A percentile compares a stretch with the other conserved stretches of the same genome.
Evolutionary conservation across 352 stramenopile genomes (phyloP).

Genomic region (Phytopythium montanum): DNA sequence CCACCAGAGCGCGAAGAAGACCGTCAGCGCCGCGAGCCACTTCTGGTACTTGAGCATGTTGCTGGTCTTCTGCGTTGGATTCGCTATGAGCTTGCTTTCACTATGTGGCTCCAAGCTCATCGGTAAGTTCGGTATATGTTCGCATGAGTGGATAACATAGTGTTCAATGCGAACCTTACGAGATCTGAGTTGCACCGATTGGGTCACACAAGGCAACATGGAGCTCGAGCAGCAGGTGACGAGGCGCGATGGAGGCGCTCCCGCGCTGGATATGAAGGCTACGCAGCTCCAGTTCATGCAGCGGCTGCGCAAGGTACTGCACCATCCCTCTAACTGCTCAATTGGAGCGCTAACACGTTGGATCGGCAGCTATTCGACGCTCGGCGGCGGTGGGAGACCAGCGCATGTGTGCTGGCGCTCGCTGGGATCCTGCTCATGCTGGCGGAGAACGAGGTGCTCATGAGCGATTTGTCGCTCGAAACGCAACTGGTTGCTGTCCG

Average conservation of each 20-base stretch:
- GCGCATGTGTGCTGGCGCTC: constrained; percentile 38
- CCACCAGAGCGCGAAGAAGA: constrained; percentile 51
- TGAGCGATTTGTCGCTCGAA: constrained; percentile 9
- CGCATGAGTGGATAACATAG: neutral
- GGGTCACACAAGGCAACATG: neutral
- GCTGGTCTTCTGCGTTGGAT: constrained; percentile 4
- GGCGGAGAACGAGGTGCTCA: constrained; percentile 56
- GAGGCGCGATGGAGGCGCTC: constrained; percentile 3
- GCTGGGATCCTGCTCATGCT: constrained; percentile 64
- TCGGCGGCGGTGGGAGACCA: constrained; percentile 45
- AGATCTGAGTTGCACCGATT: neutral
- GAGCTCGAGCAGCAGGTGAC: constrained; percentile 5
- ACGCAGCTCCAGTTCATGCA: constrained; percentile 20
- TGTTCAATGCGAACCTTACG: neutral
- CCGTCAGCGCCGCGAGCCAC: constrained; percentile 47
- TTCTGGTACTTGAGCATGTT: constrained; percentile 81
- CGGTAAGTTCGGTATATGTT: neutral
- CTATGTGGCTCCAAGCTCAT: no score
- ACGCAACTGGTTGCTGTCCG: constrained; percentile 9
- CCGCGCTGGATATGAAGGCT: constrained; percentile 2
- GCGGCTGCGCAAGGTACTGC: constrained; percentile 12
- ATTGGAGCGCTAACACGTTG: neutral
- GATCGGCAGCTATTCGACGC: constrained; percentile 40
- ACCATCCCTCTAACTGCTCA: neutral
- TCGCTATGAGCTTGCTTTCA: neutral